These are phyloP conservation scores for Biscogniauxia sp. DNA, from an alignment of 2,329 filamentous ascomycete species.

Conservation along the genomic window DNA sequence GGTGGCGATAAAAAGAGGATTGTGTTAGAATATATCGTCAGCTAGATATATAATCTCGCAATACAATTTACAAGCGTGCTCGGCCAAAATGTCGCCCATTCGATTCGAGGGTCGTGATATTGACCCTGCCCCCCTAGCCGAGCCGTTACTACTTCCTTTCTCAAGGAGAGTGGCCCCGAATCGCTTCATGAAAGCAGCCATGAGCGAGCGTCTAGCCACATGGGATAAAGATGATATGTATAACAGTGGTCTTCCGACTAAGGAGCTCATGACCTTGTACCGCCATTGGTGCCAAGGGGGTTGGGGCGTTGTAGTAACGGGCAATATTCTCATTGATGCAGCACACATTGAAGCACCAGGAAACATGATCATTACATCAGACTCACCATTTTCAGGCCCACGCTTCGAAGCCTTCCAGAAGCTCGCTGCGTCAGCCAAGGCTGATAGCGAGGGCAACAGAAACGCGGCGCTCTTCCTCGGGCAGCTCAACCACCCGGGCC, in stretches of 20 bases:
- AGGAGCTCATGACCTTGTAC: constrained; percentile 44
- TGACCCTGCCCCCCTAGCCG: neutral
- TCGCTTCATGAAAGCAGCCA: constrained; percentile 56
- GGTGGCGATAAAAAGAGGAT: neutral
- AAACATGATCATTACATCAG: constrained; percentile 51
- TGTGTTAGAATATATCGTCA: neutral
- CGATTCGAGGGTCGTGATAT: neutral
- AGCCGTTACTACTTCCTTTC: neutral
- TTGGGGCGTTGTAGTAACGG: constrained; percentile 50
- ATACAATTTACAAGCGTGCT: neutral
- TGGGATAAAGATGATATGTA: constrained; percentile 15
- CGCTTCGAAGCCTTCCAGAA: constrained; percentile 54
- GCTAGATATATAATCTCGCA: neutral
- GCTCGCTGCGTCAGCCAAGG: constrained; percentile 47
- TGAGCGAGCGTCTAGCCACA: constrained; percentile 55
- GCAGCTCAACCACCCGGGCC: constrained; percentile 57
- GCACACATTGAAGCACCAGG: constrained; percentile 50
- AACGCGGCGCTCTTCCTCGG: constrained; percentile 52
- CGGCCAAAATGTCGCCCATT: neutral
- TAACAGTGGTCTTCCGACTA: constrained; percentile 19
- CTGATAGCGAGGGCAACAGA: constrained; percentile 6
- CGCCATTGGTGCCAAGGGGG: constrained; percentile 52
- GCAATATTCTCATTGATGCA: constrained; percentile 58
- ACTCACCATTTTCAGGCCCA: constrained; percentile 42
- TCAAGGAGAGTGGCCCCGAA: constrained; percentile 41